Base-by-base conservation (phyloP, 192 early-diverging fungal genomes). In the Backusella morwellensis region DNA sequence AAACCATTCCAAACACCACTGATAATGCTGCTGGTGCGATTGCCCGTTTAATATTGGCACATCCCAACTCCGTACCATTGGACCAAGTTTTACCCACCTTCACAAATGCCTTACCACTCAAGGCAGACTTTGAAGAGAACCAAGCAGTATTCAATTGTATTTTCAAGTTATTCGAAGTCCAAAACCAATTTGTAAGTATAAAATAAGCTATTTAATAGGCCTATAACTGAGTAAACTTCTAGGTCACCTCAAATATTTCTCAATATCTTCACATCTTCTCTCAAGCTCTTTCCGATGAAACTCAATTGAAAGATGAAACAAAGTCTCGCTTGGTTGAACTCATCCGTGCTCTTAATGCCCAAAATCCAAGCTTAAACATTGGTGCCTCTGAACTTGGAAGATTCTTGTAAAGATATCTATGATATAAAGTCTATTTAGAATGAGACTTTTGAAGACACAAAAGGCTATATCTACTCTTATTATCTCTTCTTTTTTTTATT, bases 1-100 rank as follows among this genome's bases (percentile, higher is more conserved):
- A 88, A 71, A 82, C 80, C 69, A 80, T 88, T 67, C 77, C 78
- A 35, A 88, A 90, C 76, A 81, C 82, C 23, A 84, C 84, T 17
- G 94, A 95, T 84, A 95, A 95, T 80, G 94, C 94, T 70, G 87
- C 88, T 52, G 94, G 94, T 35, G 92, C 93, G 44, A 89, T 95
- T 40, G 90, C 93, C 32, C 86, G 94, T 44, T 87, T 94, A 77
- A 89, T 94, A 72, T 79, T 94, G 54, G 83, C 86, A 68, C 86
- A 90, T 76, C 88, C 93, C 12, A 83, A 88, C 67, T 91, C 90
- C 9, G 88, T 94, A 19, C 92, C 92, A 15, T 70, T 93, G 35
- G 88, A 87, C 35, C 90, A 94, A 47, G 88, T 93, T 41, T 80
- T 95, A 52, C 90, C 91, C 26, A 87, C 85, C 21, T 87, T 93